phyloP scores from a whole-genome alignment of 192 early-diverging fungal species.

The Diversispora epigaea region DNA sequence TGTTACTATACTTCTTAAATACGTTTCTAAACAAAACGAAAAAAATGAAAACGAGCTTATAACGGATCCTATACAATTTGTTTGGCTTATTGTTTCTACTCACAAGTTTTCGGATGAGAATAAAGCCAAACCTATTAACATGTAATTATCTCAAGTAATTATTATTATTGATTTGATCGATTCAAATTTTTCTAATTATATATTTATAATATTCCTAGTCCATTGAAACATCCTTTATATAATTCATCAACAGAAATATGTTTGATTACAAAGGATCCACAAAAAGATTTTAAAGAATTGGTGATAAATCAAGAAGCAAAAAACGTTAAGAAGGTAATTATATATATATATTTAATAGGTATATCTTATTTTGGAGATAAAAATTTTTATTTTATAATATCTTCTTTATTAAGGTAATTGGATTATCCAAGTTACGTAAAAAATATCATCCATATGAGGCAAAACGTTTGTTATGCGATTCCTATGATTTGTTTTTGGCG shows the following conservation, averaged over 20 bases:
- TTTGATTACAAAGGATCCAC: slow-evolving; percentile 85
- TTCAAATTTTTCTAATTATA: neutral
- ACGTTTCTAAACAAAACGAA: neutral
- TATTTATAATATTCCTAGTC: slow-evolving; percentile 42
- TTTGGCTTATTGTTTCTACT: slow-evolving; percentile 3
- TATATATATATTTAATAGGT: neutral
- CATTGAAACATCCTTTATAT: slow-evolving; percentile 67
- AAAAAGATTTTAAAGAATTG: slow-evolving; percentile 73
- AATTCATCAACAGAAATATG: slow-evolving; percentile 72
- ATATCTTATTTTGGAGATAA: neutral
- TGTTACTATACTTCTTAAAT: neutral
- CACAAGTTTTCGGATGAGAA: neutral
- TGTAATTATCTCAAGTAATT: neutral
- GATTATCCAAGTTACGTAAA: slow-evolving; percentile 71
- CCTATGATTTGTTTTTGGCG: slow-evolving; percentile 85
- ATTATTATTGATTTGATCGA: neutral
- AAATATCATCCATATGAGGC: slow-evolving; percentile 83
- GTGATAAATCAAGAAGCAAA: slow-evolving; percentile 63
- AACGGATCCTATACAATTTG: neutral
- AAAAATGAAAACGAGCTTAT: neutral
- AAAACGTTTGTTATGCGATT: slow-evolving; percentile 67
- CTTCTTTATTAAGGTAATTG: slow-evolving; percentile 61
- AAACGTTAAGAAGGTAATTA: slow-evolving; percentile 58
- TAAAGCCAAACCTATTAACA: neutral
- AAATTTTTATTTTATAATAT: neutral